Evolutionary conservation across 2,329 filamentous ascomycete genomes (phyloP).

Genomic region (Epichloe brachyelytri): DNA sequence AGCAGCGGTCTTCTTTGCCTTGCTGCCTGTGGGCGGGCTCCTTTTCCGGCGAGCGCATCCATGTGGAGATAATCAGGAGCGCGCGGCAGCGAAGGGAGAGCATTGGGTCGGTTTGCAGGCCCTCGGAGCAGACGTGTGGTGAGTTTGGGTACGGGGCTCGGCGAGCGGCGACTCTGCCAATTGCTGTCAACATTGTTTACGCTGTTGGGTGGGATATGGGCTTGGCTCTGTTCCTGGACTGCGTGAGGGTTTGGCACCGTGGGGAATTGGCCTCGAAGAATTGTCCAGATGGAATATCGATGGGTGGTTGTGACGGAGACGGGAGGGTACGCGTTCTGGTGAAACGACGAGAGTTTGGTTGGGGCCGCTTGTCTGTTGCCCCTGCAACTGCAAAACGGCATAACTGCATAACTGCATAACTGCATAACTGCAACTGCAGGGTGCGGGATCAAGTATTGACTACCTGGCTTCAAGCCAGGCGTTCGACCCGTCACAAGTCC

Average conservation of each 20-base stretch:
- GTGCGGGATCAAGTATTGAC: background rate
- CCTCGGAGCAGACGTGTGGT: conserved; percentile 4
- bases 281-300: background rate
- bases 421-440: too few relatives aligned
- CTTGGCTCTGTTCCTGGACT: background rate
- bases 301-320: background rate
- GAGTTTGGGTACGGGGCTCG: conserved; percentile 17
- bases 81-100: conserved; percentile 8
- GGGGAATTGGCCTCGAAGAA: background rate
- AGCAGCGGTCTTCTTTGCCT: conserved; percentile 10
- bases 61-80: conserved; percentile 17
- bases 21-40: conserved; percentile 7
- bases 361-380: too few relatives aligned
- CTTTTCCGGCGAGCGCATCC: conserved; percentile 14
- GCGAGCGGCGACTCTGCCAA: conserved; percentile 26
- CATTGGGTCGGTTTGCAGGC: background rate
- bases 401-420: too few relatives aligned
- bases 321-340: too few relatives aligned
- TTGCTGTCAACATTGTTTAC: conserved; percentile 27
- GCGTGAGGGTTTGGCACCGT: background rate
- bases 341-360: too few relatives aligned
- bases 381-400: too few relatives aligned
- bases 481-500: background rate
- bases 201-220: background rate
- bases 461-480: background rate